Evolutionary conservation across 768 basidiomycete species (phyloP), one percentile per base, ranked within the genome.

Genomic region (Ramaria sp.): DNA sequence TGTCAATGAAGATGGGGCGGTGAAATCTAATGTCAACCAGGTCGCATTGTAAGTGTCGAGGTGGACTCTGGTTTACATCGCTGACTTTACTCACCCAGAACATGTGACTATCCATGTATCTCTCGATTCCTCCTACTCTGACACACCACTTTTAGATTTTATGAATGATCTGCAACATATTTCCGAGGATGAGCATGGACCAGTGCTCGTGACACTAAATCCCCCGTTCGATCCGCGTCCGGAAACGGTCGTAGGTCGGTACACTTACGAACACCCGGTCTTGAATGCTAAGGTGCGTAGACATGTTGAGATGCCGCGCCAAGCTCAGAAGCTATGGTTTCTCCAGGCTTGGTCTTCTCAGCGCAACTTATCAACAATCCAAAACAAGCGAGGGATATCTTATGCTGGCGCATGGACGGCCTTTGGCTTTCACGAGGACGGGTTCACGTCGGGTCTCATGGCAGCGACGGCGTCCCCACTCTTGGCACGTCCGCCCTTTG

Each of bases 391-490:
- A 8, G 75, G 76, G 3, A 75, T 87, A 59, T 74, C 81, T 7
- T 84, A 74, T 62, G 83, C 76, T 1, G 83, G 85, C 9, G 86
- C 86, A 24, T 89, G 82, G 71, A 73, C 81, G 43, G 78, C 78
- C 55, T 88, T 86, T 60, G 86, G 85, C 16, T 88, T 89, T 72
- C 86, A 90, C 67, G 85, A 88, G 67, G 88, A 88, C 61, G 85
- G 82, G 2, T 87, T 87, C 63, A 67, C 75, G 2, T 68, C 71
- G 1, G 75, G 74, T 7, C 61, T 76, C 32, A 64, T 65, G 45
- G 69, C 66, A 10, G 69, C 64, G 3, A 70, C 57, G 5, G 58
- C 43, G 24, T 41, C 41, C 52, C 50, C 56, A 27, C 22, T 49
- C 50, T 37, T 50, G 22, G 68, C 73, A 28, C 59, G 59, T 3